Evolutionary conservation across 768 basidiomycete genomes (phyloP), one percentile per base, ranked within the genome.

Genomic region (Boletus tomentosulus): DNA sequence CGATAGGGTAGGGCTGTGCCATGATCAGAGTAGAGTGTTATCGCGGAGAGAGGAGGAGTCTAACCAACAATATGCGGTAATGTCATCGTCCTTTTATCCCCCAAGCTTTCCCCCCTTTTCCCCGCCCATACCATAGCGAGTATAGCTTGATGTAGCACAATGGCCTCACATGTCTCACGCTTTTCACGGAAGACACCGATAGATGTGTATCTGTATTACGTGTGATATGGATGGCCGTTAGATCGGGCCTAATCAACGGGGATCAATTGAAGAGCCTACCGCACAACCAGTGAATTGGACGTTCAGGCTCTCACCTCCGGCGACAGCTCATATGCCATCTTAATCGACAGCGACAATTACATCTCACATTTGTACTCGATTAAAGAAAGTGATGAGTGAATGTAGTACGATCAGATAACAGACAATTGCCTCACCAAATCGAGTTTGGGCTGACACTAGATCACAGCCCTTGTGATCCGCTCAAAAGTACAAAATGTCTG

Each of bases 1-100:
- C 22, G 22, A 64, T 15, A 5, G 51, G 55, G 22, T 62, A 62
- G 1, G 46, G 16, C 28, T 53, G 37, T 33, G 62, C 25, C 61
- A 63, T 57, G 46, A 38, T 54, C 25, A 41, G 43, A 13, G 27
- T 9, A 30, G 43, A 28, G 43, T 15, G 27, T 27, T 44, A 30
- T 28, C 10, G 43, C 6, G n/a, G 43, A 44, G 43, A 30, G 43
- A 12, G 9, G 16, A n/a, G 43, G 6, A n/a, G 27, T 44, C 43
- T 44, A 27, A 44, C 43, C 25, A 28, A 27, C 6, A 16, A 30
- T 3, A n/a, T 4, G 43, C 9, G 43, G 25, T 10, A 1, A 13
- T 7, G 5, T 16, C 10, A 25, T 43, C 43, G 43, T 19, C 15
- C 43, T 30, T 44, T 44, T 44, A 44, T 44, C 15, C 27, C 22